Evolutionary conservation across 768 basidiomycete genomes (phyloP), one percentile per base, ranked within the genome.

Genomic region (Pleurotus salmoneostramineus): DNA sequence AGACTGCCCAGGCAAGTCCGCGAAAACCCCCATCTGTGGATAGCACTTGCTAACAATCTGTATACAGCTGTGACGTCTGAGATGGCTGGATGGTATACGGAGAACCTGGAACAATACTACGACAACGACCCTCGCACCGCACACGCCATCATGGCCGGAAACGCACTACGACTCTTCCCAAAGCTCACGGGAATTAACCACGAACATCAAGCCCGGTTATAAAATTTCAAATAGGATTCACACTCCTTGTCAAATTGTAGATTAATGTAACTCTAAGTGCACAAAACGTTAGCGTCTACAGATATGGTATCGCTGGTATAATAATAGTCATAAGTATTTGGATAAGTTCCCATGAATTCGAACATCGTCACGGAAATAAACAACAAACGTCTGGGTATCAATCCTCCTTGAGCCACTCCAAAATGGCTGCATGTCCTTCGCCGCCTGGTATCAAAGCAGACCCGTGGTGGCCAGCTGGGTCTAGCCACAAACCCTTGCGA

Each of bases 1-100:
- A 12, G 89, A 92, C 68, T 88, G 88, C 64, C 89, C 89, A 56
- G 89, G 89, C 88, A 66, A 56, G 72, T 62, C 56, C 46, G 12
- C 47, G 34, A 14, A 40, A 42, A 5, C 31, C 34, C 37, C 6
- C 34, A 15, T 42, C 27, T 4, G 17, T 27, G 27, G 21, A 3
- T n/a, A 27, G 3, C 27, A 35, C n/a, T 43, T 27, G 33, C 31
- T 33, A 49, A 52, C 43, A n/a, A 48, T 17, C 14, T 11, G 48
- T 35, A 37, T 47, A 31, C 54, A 91, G 88, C 87, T 35, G 85
- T 87, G 37, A 83, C 77, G 66, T 72, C 65, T 32, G 69, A 76
- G 31, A 85, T 81, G 74, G 77, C 77, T 6, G 65, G 64, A 14
- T 91, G 89, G 88, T 91, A 82, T 64, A 83, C 84, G 0, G 65